Evolutionary conservation across 495 filamentous ascomycete genomes (phyloP), one percentile per base, ranked within the genome.

Genomic region (Aeminium ludgeri): DNA sequence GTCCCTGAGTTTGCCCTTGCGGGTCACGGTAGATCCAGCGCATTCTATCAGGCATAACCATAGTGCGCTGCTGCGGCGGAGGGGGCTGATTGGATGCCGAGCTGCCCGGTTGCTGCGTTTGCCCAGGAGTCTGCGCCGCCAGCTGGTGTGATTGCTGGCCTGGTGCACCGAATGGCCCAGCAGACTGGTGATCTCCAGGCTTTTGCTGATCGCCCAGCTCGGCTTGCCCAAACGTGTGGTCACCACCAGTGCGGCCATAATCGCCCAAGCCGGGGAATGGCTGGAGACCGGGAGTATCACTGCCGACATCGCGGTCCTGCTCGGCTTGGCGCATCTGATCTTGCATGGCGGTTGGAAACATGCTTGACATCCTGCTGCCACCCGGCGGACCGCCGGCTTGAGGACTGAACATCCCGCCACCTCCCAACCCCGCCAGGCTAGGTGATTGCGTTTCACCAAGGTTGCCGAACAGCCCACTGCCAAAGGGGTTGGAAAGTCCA

Each of bases 11-110:
- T 34, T 78, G 76, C 30, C 87, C 86, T 56, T 87, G 80, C 3
- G 91, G 89, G 58, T 97, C 89, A 23, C 86, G 76, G 54, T 97
- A 97, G 20, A 93, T 87, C 89, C 89, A 97, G 49, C 86, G 72
- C 80, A 97, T 97, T 15, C 92, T 71, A 58, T 97, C 89, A 13
- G 89, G 89, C 89, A 97, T 96, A n/a, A 97, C 87, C 82, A 96
- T 93, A 16, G 76, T 80, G 8, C 78, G 73, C 43, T 86, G 81
- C 49, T 91, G 82, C 32, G 76, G 64, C 11, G 78, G 57, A 19
- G 79, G 74, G 2, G 80, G 68, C 20, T 80, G 73, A 13, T 65
- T 64, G 5, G 65, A 57, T 29, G 54, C 62, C 18, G 58, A 46
- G 33, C 55, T 63, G 31, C 36, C 48, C 3, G 54, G 54, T 30